Conservation (phyloP, 371 early-diverging fungal genomes). For the Apophysomyces variabilis region DNA sequence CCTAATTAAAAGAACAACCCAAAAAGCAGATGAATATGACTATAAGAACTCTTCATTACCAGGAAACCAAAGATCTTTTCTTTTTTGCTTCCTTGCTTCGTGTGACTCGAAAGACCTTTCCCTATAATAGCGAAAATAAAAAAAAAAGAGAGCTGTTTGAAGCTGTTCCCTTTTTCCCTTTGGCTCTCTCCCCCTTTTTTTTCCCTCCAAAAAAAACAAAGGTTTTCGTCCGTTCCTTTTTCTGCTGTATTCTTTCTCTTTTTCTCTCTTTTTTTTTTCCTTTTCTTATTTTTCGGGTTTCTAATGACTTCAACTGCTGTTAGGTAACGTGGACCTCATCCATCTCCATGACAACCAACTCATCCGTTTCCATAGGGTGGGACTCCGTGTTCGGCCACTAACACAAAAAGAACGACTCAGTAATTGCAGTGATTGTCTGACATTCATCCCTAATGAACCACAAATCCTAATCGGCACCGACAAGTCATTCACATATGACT, state of each 20-base stretch:
- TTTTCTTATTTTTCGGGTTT: slow-evolving; percentile 7
- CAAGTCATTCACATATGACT: slow-evolving; percentile 83
- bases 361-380: slow-evolving; percentile 58
- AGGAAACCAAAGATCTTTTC: background rate
- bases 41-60: background rate
- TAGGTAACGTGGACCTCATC: slow-evolving; percentile 7
- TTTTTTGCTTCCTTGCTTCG: background rate
- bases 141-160: slow-evolving; percentile 23
- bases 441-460: slow-evolving; percentile 64
- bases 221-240: slow-evolving; percentile 6
- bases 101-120: slow-evolving; percentile 6
- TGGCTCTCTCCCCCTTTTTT: slow-evolving; percentile 9
- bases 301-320: slow-evolving; percentile 25
- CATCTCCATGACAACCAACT: slow-evolving; percentile 6
- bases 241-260: slow-evolving; percentile 16
- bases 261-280: slow-evolving; percentile 16
- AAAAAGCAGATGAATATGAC: background rate
- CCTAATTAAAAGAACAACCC: background rate
- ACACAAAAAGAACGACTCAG: slow-evolving; percentile 71
- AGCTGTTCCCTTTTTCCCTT: slow-evolving; percentile 15
- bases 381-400: slow-evolving; percentile 80
- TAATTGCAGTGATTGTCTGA: slow-evolving; percentile 70
- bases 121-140: slow-evolving; percentile 19
- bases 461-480: slow-evolving; percentile 66
- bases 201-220: slow-evolving; percentile 10